Evolutionary conservation across 192 early-diverging fungal species (phyloP).

Genomic region (Umbelopsis isabellina): DNA sequence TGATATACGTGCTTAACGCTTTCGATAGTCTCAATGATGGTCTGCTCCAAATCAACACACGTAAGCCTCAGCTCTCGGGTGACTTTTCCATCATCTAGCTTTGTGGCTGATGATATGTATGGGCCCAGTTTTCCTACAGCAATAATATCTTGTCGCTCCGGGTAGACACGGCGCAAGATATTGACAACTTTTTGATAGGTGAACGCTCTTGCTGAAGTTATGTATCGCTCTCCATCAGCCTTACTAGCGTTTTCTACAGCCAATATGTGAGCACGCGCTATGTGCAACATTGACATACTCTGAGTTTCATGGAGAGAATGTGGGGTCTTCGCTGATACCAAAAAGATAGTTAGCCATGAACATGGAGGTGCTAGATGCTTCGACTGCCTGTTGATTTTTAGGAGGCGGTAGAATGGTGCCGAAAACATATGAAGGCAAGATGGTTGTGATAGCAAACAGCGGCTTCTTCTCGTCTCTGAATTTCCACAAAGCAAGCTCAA

Average conservation of each 20-base stretch:
- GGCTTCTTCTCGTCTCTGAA: conserved; percentile 24
- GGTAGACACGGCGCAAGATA: not conserved
- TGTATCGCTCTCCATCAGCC: conserved; percentile 22
- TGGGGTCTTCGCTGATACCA: not conserved
- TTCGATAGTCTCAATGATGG: not conserved
- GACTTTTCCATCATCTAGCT: not conserved
- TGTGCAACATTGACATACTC: not conserved
- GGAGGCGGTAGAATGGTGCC: not conserved
- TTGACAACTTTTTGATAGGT: not conserved
- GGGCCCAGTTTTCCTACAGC: not conserved
- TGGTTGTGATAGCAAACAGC: conserved; percentile 18
- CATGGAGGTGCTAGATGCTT: not conserved
- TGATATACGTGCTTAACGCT: conserved; percentile 6
- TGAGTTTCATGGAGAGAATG: not conserved
- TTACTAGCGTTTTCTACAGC: conserved; percentile 12
- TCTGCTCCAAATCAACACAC: not conserved
- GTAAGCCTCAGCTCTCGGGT: not conserved
- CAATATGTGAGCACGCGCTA: conserved; percentile 21
- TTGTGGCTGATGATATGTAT: not conserved
- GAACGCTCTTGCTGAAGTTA: conserved; percentile 1
- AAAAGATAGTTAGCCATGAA: not conserved
- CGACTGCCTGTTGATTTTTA: not conserved
- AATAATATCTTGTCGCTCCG: conserved; percentile 2
- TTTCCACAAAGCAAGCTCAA: conserved; percentile 21
- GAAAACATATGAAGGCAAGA: conserved; percentile 9